Evolutionary conservation across 2,329 filamentous ascomycete species (phyloP), one percentile per base, ranked within the genome.

Genomic region (Teratosphaeria zuluensis): DNA sequence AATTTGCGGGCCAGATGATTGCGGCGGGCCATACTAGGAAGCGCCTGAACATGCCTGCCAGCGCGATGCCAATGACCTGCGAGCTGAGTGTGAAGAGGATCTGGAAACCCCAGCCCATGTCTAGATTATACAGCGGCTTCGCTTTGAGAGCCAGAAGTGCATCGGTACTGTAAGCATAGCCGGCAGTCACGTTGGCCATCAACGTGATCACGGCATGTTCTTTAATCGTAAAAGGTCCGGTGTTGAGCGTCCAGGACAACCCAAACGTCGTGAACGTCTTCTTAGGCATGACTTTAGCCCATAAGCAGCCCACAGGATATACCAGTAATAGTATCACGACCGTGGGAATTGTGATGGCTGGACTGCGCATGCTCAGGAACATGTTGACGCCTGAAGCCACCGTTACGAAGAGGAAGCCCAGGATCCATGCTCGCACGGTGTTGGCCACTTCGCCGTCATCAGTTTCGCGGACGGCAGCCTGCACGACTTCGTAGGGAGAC

Each of bases 1-100:
- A 77, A 0, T 90, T 95, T 24, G 88, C 87, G 1, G 90, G 90
- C 90, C 90, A 95, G 53, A 95, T 90, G 88, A 95, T 95, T 60
- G 89, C 89, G 62, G 88, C 89, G 0, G 90, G 90, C 30, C 89
- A 84, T 31, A 95, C 90, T 3, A 95, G 80, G 70, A 91, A 94
- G 54, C 88, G 84, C 58, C 90, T 81, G 1, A 89, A 89, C 51
- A 95, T 78, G 1, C 90, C 90, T 55, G 90, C 90, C 70, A 95
- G 90, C 2, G 89, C 86, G 71, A 95, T 95, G 14, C 90, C 90
- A 33, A 95, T 76, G 31, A 94, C 89, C 70, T 95, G 90, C 0
- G 90, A 94, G 2, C 90, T 94, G n/a, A 95, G 80, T 0, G 88
- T 94, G 51, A 95, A 82, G 19, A 95, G 80, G 7, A 95, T 77